Evolutionary conservation across 2,329 filamentous ascomycete genomes (phyloP).

Genomic region (Macrophomina phaseolina): DNA sequence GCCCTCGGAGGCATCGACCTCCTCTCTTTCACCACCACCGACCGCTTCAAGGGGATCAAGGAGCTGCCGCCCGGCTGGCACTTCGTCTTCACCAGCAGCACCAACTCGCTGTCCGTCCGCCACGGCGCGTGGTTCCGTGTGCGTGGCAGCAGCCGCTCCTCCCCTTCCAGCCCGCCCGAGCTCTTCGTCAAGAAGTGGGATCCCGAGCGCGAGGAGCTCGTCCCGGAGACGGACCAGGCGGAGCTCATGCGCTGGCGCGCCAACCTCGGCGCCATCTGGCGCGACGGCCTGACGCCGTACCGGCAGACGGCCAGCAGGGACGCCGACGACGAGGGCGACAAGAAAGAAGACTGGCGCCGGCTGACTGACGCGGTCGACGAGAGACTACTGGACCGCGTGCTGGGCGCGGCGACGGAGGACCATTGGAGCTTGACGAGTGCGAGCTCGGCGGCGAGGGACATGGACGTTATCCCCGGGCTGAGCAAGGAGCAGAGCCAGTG

Average conservation of each 20-base stretch:
- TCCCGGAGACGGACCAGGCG: slow-evolving; percentile 48
- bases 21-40: slow-evolving; percentile 67
- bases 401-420: slow-evolving; percentile 46
- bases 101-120: slow-evolving; percentile 64
- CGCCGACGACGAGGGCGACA: slow-evolving; percentile 40
- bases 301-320: slow-evolving; percentile 49
- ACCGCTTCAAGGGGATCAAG: slow-evolving; percentile 66
- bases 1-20: slow-evolving; percentile 61
- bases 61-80: slow-evolving; percentile 64
- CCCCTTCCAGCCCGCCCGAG: slow-evolving; percentile 37
- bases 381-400: slow-evolving; percentile 57
- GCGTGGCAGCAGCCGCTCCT: slow-evolving; percentile 37
- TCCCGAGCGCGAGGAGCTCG: slow-evolving; percentile 51
- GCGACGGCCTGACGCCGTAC: slow-evolving; percentile 56
- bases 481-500: slow-evolving; percentile 36
- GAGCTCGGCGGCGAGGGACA: slow-evolving; percentile 61
- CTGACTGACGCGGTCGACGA: slow-evolving; percentile 60
- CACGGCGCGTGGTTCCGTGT: slow-evolving; percentile 67
- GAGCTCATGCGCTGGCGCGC: slow-evolving; percentile 58
- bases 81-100: slow-evolving; percentile 66
- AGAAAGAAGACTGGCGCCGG: slow-evolving; percentile 58
- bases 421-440: slow-evolving; percentile 64
- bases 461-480: slow-evolving; percentile 67
- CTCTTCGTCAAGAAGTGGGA: slow-evolving; percentile 66
- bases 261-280: slow-evolving; percentile 63